Evolutionary conservation across 1,139 yeast genomes (phyloP).

Genomic region (Hemisphaericaspora xylofermentans): DNA sequence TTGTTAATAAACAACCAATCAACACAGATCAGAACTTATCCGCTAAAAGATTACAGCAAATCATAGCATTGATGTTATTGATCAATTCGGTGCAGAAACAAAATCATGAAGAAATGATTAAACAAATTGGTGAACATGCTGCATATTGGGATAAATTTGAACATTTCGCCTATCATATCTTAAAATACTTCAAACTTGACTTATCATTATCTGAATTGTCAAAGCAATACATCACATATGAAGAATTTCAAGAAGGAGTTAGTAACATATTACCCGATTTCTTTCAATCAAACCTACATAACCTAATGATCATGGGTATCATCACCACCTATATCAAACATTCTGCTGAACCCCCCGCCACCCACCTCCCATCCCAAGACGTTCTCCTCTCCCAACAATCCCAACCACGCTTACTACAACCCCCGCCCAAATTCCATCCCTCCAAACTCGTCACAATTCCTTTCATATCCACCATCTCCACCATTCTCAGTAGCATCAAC

Average conservation of each 20-base stretch:
- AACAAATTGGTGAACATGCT: conserved; percentile 14
- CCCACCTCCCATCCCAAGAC: neutral
- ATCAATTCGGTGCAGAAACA: conserved; percentile 26
- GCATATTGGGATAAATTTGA: conserved; percentile 37
- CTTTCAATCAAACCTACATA: conserved; percentile 31
- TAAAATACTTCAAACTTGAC: conserved; percentile 45
- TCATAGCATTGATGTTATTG: conserved; percentile 45
- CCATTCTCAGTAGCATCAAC: conserved; percentile 24
- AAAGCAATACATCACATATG: conserved; percentile 25
- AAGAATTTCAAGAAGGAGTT: conserved; percentile 34
- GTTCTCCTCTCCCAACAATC: neutral
- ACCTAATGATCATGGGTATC: conserved; percentile 33
- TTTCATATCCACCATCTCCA: conserved; percentile 41
- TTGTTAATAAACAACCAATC: conserved; percentile 15
- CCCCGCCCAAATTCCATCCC: conserved; percentile 22
- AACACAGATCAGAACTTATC: conserved; percentile 19
- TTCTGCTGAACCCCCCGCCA: neutral
- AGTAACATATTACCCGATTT: conserved; percentile 34
- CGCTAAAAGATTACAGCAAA: conserved; percentile 32
- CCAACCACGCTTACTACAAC: too few species aligned
- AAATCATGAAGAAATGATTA: conserved; percentile 23
- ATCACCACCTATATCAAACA: conserved; percentile 13
- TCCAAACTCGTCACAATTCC: conserved; percentile 43
- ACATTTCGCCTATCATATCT: conserved; percentile 29
- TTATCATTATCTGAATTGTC: conserved; percentile 23